Evolutionary conservation across 2,329 filamentous ascomycete species (phyloP).

Genomic region (Apiospora pterosperma): DNA sequence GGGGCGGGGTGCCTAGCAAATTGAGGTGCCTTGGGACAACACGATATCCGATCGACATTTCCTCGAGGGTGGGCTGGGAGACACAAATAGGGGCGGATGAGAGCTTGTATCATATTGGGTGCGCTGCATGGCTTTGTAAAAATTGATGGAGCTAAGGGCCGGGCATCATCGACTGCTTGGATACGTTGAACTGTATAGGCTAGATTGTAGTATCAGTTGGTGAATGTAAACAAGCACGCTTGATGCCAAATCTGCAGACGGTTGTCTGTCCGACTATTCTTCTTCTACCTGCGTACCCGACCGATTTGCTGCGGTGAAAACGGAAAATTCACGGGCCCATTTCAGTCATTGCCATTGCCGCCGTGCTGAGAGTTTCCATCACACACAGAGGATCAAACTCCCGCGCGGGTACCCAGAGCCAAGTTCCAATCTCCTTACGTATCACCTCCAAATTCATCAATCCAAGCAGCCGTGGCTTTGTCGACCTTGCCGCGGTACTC

Average conservation of each 20-base stretch:
- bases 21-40: not conserved
- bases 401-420: too few species aligned
- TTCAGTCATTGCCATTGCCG: not conserved
- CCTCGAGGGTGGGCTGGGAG: not conserved
- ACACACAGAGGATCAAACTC: too few species aligned
- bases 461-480: constrained; percentile 44
- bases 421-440: not conserved
- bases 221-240: too few species aligned
- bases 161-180: not conserved
- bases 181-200: not conserved
- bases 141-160: not conserved
- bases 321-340: not conserved
- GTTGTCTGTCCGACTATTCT: too few species aligned
- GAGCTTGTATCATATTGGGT: not conserved
- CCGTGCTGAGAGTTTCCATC: not conserved
- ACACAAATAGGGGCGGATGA: not conserved
- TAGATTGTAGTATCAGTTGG: not conserved
- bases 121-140: not conserved
- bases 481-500: constrained; percentile 78
- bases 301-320: too few species aligned
- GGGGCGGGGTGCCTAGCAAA: not conserved
- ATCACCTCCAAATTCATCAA: constrained; percentile 10
- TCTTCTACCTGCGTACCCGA: too few species aligned
- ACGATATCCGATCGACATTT: not conserved
- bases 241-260: too few species aligned